These are phyloP conservation scores for Ambrosiella cleistominuta DNA, from an alignment of 2,329 filamentous ascomycete species.

Conservation along the genomic window DNA sequence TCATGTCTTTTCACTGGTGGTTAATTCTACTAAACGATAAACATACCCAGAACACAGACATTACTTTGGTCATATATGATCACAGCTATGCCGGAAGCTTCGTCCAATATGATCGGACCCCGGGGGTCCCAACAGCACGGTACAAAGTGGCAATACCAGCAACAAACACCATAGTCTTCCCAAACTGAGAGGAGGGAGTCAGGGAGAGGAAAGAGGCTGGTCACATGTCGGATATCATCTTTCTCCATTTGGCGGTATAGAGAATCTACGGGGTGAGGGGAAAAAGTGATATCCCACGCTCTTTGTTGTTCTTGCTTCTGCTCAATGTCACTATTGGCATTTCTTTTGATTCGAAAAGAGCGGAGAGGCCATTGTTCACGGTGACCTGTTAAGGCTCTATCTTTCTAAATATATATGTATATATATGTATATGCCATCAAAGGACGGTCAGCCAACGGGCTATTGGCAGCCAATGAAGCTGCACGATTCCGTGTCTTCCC, in stretches of 20 bases:
- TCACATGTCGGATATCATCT: neutral
- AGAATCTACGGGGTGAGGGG: too few species aligned
- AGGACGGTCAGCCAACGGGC: neutral
- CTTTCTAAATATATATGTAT: too few species aligned
- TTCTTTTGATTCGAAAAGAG: too few species aligned
- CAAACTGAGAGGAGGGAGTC: too few species aligned
- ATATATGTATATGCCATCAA: neutral
- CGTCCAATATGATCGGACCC: neutral
- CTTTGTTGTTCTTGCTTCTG: too few species aligned
- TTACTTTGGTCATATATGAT: neutral
- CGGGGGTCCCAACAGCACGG: conserved; percentile 5
- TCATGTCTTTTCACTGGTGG: neutral
- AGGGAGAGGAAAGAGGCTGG: neutral
- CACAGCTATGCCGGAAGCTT: too few species aligned
- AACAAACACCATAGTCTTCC: neutral
- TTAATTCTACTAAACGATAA: neutral
- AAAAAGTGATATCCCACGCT: too few species aligned
- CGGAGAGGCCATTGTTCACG: too few species aligned
- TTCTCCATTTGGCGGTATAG: too few species aligned
- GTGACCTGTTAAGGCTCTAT: too few species aligned
- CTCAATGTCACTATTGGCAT: too few species aligned
- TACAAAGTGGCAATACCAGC: neutral
- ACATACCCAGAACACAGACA: neutral
- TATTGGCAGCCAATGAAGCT: neutral
- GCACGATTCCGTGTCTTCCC: neutral